Evolutionary conservation across 169 alveolate species (phyloP).

Genomic region (Plasmodium knowlesi): DNA sequence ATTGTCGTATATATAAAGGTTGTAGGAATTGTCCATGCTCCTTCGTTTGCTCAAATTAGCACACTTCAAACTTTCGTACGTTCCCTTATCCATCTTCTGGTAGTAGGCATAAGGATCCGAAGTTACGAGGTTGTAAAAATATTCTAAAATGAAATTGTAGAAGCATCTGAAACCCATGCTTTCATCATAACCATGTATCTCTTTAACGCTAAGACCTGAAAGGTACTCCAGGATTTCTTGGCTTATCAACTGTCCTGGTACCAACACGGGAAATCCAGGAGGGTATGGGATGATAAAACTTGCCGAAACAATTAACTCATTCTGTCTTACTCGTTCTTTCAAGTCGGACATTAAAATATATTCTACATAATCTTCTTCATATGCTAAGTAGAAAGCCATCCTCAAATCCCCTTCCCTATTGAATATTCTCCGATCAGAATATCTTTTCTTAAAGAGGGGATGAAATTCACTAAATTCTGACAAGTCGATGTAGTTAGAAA

Average conservation of each 20-base stretch:
- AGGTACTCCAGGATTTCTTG: slow-evolving; percentile 74
- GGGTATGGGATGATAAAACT: slow-evolving; percentile 82
- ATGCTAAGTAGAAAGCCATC: slow-evolving; percentile 76
- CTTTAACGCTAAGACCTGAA: slow-evolving; percentile 78
- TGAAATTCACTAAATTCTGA: slow-evolving; percentile 70
- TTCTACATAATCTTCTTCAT: slow-evolving; percentile 76
- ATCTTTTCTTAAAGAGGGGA: slow-evolving; percentile 57
- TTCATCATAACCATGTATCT: slow-evolving; percentile 78
- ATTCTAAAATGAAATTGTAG: slow-evolving; percentile 50
- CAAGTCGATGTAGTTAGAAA: slow-evolving; percentile 58
- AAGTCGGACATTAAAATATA: slow-evolving; percentile 57
- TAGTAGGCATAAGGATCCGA: slow-evolving; percentile 38
- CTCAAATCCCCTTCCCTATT: slow-evolving; percentile 79
- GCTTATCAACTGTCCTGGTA: slow-evolving; percentile 79
- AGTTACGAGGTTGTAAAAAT: slow-evolving; percentile 13
- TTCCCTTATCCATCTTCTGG: slow-evolving; percentile 28
- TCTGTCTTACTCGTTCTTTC: slow-evolving; percentile 21
- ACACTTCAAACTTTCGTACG: slow-evolving; percentile 22
- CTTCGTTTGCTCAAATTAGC: slow-evolving; percentile 24
- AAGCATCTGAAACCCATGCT: slow-evolving; percentile 71
- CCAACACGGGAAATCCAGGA: slow-evolving; percentile 81
- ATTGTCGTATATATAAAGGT: slow-evolving; percentile 49
- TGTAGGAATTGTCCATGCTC: not conserved
- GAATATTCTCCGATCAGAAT: slow-evolving; percentile 5
- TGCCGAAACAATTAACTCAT: slow-evolving; percentile 73